A percentile compares a stretch with the other conserved stretches of the same genome.
phyloP scores from a whole-genome alignment of 2,329 filamentous ascomycete genomes.

The Penicillium sp. region DNA sequence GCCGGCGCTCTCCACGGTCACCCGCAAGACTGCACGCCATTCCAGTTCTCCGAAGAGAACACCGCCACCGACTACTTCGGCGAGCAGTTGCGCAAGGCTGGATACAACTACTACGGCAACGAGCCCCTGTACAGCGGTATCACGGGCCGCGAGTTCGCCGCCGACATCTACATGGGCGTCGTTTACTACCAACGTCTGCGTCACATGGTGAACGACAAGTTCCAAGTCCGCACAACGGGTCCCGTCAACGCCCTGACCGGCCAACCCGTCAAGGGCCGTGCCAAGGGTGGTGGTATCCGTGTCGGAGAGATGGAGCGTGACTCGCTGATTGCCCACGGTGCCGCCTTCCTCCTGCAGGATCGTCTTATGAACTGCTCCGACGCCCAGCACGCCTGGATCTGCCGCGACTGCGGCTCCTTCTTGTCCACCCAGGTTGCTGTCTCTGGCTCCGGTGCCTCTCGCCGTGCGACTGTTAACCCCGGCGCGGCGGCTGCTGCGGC shows the following conservation, averaged over 20 bases:
- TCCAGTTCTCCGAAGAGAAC: constrained; percentile 89
- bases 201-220: constrained; percentile 99
- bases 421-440: constrained; percentile 70
- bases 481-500: constrained; percentile 33
- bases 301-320: constrained; percentile 99
- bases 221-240: constrained; percentile 94
- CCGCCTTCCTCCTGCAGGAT: constrained; percentile 92
- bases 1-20: constrained; percentile 90
- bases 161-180: constrained; percentile 94
- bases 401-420: constrained; percentile 86
- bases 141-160: constrained; percentile 88
- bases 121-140: constrained; percentile 99
- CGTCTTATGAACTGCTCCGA: constrained; percentile 97
- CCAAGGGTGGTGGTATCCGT: constrained; percentile 96
- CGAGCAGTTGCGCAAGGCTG: constrained; percentile 89
- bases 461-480: constrained; percentile 31
- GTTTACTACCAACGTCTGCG: constrained; percentile 98
- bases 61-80: constrained; percentile 94
- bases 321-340: constrained; percentile 89
- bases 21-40: constrained; percentile 95
- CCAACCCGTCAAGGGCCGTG: constrained; percentile 95
- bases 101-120: constrained; percentile 98
- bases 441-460: constrained; percentile 27
- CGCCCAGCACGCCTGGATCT: constrained; percentile 86
- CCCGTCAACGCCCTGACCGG: constrained; percentile 88